These are phyloP conservation scores for Citrullus colocynthis DNA, from an alignment of 306 rosid species.

Conservation along the genomic window DNA sequence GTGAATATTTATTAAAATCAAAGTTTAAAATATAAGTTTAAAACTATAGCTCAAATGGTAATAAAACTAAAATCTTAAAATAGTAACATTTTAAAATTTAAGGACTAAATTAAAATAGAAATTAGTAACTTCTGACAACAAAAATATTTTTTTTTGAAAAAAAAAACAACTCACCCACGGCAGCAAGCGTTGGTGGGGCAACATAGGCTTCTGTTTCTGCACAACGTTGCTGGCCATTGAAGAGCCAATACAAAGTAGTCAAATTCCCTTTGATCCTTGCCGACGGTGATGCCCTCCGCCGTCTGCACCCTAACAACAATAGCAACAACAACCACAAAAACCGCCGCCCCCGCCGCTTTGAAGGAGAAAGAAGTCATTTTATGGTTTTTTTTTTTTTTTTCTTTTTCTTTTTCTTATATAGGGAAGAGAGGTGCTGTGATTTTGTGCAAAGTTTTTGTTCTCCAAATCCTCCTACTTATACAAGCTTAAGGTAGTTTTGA, in stretches of 20 bases:
- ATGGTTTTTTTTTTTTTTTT: no score
- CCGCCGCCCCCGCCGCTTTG: neutral
- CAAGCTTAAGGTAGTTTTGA: no score
- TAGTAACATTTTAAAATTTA: no score
- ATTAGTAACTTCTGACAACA: no score
- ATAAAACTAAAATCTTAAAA: no score
- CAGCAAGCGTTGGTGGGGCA: neutral
- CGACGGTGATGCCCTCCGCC: neutral
- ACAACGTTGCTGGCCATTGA: neutral
- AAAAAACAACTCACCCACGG: neutral
- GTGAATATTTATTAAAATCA: no score
- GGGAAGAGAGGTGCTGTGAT: neutral
- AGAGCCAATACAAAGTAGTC: constrained; percentile 9
- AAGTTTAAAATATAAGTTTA: no score
- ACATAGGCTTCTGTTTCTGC: neutral
- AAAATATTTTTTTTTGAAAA: no score
- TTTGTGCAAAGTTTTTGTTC: neutral
- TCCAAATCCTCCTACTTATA: no score
- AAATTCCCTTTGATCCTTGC: neutral
- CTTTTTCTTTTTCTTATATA: no score
- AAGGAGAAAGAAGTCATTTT: neutral
- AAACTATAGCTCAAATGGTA: no score
- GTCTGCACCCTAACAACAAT: neutral
- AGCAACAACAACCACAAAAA: neutral
- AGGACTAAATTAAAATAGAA: no score